Evolutionary conservation across 805 yeast species (phyloP).

Genomic region (Lachancea thermotolerans): DNA sequence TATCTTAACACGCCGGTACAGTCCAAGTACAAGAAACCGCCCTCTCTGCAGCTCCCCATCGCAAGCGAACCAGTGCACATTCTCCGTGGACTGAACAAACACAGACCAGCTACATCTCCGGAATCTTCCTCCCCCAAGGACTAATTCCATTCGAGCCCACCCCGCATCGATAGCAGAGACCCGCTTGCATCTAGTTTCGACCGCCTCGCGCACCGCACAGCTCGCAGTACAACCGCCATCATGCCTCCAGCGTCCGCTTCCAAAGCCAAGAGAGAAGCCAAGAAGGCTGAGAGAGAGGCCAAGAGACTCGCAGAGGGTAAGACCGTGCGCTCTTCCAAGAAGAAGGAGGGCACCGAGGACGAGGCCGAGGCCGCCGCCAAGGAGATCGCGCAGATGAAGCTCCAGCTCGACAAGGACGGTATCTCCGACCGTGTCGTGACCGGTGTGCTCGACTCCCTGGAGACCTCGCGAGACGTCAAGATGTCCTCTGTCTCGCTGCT

Average conservation of each 20-base stretch:
- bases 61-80: no score
- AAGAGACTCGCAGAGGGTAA: slow-evolving; percentile 85
- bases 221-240: background rate
- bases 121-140: no score
- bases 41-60: no score
- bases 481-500: slow-evolving; percentile 81
- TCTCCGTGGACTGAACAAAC: no score
- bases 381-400: slow-evolving; percentile 76
- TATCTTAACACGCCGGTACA: no score
- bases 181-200: background rate
- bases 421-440: slow-evolving; percentile 95
- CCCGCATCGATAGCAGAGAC: no score
- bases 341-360: slow-evolving; percentile 40
- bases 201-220: background rate
- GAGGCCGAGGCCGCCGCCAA: slow-evolving; percentile 56
- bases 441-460: slow-evolving; percentile 87
- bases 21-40: no score
- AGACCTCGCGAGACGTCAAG: slow-evolving; percentile 90
- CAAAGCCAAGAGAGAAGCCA: slow-evolving; percentile 95
- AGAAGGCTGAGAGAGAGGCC: slow-evolving; percentile 95
- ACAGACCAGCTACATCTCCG: no score
- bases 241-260: slow-evolving; percentile 69
- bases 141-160: no score
- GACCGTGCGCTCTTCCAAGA: slow-evolving; percentile 44
- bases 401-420: slow-evolving; percentile 92